Conservation (phyloP, 2,329 filamentous ascomycete species). For the Sporothrix schenckii region DNA sequence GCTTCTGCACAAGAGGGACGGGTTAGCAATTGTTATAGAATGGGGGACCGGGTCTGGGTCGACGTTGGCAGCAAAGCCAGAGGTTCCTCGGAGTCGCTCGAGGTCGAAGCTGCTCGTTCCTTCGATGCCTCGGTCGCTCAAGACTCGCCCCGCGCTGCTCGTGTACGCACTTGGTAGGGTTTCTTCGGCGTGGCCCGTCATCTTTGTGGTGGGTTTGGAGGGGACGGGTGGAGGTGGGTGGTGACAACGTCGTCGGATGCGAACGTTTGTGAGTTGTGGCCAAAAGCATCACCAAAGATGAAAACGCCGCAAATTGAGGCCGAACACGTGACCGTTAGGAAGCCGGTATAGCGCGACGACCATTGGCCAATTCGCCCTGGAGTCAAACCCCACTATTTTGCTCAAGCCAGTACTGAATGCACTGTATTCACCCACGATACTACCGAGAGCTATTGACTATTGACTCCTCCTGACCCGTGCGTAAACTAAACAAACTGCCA, state of each 20-base stretch:
- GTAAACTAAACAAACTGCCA: no score
- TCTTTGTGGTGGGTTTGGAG: neutral
- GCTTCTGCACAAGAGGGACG: conserved; percentile 57
- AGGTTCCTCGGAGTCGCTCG: no score
- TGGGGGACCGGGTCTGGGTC: neutral
- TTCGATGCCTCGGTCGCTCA: neutral
- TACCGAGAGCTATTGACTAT: no score
- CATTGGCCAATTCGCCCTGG: conserved; percentile 13
- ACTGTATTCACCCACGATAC: neutral
- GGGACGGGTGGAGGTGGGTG: neutral
- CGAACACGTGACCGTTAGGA: conserved; percentile 27
- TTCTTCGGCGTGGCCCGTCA: conserved; percentile 31
- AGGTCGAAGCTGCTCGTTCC: no score
- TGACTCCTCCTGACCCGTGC: no score
- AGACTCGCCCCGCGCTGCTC: neutral
- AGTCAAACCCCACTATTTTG: neutral
- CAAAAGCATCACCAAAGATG: neutral
- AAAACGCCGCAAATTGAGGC: conserved; percentile 23
- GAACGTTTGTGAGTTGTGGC: neutral
- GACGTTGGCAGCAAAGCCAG: neutral
- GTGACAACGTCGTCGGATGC: neutral
- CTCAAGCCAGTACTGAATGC: neutral
- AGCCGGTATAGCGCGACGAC: neutral
- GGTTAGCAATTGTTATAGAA: conserved; percentile 4
- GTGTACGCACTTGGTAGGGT: conserved; percentile 28